These are phyloP conservation scores for Trifolium repens DNA, from an alignment of 306 rosid genomes.

Conservation along the genomic window DNA sequence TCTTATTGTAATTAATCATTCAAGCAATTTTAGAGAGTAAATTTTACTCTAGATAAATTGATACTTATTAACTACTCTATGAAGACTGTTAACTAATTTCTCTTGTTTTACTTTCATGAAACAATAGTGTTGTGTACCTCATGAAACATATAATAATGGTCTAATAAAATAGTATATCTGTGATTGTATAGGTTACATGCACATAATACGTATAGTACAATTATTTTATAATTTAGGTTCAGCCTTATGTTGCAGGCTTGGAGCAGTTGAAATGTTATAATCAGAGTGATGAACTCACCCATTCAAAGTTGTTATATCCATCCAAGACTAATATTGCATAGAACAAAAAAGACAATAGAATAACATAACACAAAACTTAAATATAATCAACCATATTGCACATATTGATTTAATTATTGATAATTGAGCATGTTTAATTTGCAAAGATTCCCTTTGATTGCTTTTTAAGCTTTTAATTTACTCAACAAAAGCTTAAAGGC, in stretches of 20 bases:
- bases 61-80: not conserved
- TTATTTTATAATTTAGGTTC: constrained; percentile 47
- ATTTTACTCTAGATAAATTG: not conserved
- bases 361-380: constrained; percentile 41
- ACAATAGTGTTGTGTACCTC: constrained; percentile 32
- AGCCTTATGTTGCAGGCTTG: constrained; percentile 48
- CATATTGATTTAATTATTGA: constrained; percentile 26
- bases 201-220: constrained; percentile 39
- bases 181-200: constrained; percentile 45
- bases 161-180: constrained; percentile 37
- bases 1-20: not conserved
- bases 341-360: constrained; percentile 47
- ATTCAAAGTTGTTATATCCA: constrained; percentile 48
- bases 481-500: constrained; percentile 32
- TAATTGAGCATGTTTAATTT: constrained; percentile 28
- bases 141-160: constrained; percentile 40
- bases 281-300: constrained; percentile 59
- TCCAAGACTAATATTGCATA: constrained; percentile 45
- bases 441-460: constrained; percentile 38
- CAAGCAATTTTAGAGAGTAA: not conserved
- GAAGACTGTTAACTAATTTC: constrained; percentile 10
- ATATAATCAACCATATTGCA: constrained; percentile 42
- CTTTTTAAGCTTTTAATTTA: constrained; percentile 38
- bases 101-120: constrained; percentile 31
- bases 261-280: constrained; percentile 63